Evolutionary conservation across 306 rosid genomes (phyloP), one percentile per base, ranked within the genome.

Genomic region (Luffa aegyptiaca): DNA sequence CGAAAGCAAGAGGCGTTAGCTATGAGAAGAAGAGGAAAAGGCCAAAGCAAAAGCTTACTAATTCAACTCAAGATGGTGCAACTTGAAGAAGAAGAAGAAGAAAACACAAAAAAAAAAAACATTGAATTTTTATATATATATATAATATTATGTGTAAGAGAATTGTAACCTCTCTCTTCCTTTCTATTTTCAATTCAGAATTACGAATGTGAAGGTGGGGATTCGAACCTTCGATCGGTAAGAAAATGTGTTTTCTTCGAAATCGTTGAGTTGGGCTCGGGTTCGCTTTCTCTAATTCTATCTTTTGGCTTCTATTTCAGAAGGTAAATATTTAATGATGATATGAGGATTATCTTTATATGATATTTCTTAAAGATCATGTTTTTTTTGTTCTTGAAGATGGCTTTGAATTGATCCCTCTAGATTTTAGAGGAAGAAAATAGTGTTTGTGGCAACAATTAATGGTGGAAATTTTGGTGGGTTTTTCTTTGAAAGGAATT

Each of bases 11-110:
- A 73, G 98, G 98, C 0, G 97, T 95, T 14, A 91, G 97, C 80
- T 95, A 95, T 37, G 97, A 92, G 58, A 95, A 95, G 92, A 95
- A 95, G 86, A 80, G 98, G 39, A 95, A 95, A 87, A 84, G 96
- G 73, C 92, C 97, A 0, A 94, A 90, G 80, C 81, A 88, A 79
- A 52, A 59, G 20, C 44, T n/a, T 3, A 14, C 71, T 0, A 68
- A 14, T 33, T 42, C 81, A 21, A 35, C 37, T 1, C 65, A 70
- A 26, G 51, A 62, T 5, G 45, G 44, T 77, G 39, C 79, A 17
- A 75, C 63, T 75, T 75, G 63, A 51, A 42, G 1, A 41, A 3
- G 17, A 10, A 26, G 31, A 26, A 26, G 31, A 26, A 26, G 31
- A 26, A 26, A 26, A 36, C 72, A 37, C 44, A 35, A n/a, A 57